Percentiles rank a stretch among this genome's conserved stretches.
phyloP scores from a whole-genome alignment of 331 rosid genomes.

The Quercus tomentella region DNA sequence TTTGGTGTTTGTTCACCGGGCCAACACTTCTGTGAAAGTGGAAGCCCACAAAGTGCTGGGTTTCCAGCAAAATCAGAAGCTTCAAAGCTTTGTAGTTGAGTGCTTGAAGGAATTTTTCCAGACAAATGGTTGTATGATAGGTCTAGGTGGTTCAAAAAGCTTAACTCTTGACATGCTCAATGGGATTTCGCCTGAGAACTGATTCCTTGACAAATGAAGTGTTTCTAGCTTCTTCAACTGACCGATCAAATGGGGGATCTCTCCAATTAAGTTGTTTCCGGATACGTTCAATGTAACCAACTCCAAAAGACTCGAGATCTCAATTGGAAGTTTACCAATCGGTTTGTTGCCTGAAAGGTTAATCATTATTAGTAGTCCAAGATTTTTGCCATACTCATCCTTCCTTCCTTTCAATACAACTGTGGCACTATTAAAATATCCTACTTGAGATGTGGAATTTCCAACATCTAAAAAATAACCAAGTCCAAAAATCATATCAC shows the following conservation, averaged over 20 bases:
- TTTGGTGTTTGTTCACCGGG: too few relatives aligned
- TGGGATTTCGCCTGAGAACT: neutral
- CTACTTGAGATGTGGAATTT: too few relatives aligned
- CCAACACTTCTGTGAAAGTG: too few relatives aligned
- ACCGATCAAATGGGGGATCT: neutral
- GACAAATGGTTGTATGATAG: too few relatives aligned
- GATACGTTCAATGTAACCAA: constrained; percentile 6
- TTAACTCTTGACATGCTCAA: too few relatives aligned
- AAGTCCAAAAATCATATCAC: too few relatives aligned
- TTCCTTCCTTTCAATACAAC: constrained; percentile 27
- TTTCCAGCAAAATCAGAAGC: too few relatives aligned
- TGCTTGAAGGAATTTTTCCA: neutral
- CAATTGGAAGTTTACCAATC: neutral
- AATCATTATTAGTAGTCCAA: neutral
- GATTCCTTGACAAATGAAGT: neutral
- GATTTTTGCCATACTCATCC: neutral
- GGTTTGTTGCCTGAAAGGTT: constrained; percentile 29
- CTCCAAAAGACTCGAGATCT: neutral
- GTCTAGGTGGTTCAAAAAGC: too few relatives aligned
- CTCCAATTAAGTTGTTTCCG: constrained; percentile 1
- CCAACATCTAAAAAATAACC: too few relatives aligned
- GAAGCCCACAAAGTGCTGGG: too few relatives aligned
- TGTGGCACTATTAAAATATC: neutral
- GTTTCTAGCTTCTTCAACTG: neutral
- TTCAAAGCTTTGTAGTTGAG: too few relatives aligned